phyloP scores from a whole-genome alignment of 495 filamentous ascomycete genomes.

The Daldinia grandis region DNA sequence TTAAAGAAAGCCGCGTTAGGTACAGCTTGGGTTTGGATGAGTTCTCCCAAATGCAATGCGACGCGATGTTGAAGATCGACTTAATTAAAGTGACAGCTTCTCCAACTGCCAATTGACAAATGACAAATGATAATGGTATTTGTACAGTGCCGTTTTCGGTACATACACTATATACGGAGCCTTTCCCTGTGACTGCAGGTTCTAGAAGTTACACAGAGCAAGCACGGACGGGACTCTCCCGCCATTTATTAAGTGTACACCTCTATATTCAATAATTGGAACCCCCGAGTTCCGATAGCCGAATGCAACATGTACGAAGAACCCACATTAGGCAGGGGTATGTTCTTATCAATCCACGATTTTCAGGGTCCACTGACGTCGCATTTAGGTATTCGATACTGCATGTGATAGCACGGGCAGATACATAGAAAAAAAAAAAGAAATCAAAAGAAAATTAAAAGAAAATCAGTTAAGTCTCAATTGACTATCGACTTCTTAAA shows the following conservation, averaged over 20 bases:
- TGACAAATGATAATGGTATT: not conserved
- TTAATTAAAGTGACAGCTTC: not conserved
- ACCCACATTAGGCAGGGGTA: not conserved
- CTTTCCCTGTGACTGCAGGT: not conserved
- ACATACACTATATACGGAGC: not conserved
- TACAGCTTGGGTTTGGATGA: not conserved
- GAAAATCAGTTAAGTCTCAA: slow-evolving; percentile 8
- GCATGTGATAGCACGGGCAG: slow-evolving; percentile 19
- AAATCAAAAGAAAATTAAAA: no score
- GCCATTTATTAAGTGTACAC: slow-evolving; percentile 28
- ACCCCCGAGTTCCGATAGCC: slow-evolving; percentile 36
- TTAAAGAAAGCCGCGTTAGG: not conserved
- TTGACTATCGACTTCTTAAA: slow-evolving; percentile 18
- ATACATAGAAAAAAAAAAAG: not conserved
- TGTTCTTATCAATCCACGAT: slow-evolving; percentile 33
- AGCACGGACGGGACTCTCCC: slow-evolving; percentile 25
- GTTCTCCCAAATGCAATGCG: not conserved
- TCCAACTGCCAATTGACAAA: not conserved
- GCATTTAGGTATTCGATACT: slow-evolving; percentile 13
- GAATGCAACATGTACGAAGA: slow-evolving; percentile 22
- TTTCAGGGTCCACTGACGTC: slow-evolving; percentile 44
- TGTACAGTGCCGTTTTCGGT: not conserved
- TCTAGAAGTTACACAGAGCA: not conserved
- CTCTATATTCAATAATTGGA: slow-evolving; percentile 2
- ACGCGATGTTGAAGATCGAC: not conserved